These are phyloP conservation scores for Podospora pseudocomata DNA, from an alignment of 495 filamentous ascomycete species.

Conservation along the genomic window DNA sequence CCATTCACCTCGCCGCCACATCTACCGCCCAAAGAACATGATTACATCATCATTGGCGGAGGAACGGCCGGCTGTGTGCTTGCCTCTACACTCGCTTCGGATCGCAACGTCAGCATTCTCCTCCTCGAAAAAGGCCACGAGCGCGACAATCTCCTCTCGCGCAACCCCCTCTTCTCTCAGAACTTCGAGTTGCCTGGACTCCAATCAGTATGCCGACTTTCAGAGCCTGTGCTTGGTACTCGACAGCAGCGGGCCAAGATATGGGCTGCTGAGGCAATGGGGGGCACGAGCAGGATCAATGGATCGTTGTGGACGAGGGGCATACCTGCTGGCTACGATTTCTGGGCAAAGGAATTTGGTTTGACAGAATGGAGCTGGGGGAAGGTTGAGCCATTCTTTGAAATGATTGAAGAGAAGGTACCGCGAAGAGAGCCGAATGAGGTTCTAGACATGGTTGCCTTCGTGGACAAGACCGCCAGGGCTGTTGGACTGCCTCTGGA, in stretches of 20 bases:
- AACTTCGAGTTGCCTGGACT: slow-evolving; percentile 21
- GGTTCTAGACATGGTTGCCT: not conserved
- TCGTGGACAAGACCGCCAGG: not conserved
- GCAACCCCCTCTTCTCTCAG: slow-evolving; percentile 27
- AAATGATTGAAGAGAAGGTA: slow-evolving; percentile 19
- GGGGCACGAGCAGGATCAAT: slow-evolving; percentile 30
- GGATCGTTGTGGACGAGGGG: slow-evolving; percentile 29
- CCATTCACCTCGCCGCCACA: not conserved
- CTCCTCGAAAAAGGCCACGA: slow-evolving; percentile 47
- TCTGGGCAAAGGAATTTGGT: slow-evolving; percentile 26
- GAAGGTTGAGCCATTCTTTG: slow-evolving; percentile 30
- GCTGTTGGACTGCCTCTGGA: not conserved
- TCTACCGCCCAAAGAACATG: not conserved
- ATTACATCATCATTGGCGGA: not conserved
- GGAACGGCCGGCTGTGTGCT: slow-evolving; percentile 46
- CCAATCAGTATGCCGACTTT: slow-evolving; percentile 20
- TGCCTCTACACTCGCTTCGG: slow-evolving; percentile 48
- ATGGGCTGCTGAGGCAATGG: slow-evolving; percentile 28
- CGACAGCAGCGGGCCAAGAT: slow-evolving; percentile 15
- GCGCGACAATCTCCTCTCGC: slow-evolving; percentile 31
- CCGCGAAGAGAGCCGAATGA: not conserved
- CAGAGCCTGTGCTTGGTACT: slow-evolving; percentile 23
- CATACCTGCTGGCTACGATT: slow-evolving; percentile 23
- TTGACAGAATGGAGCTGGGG: slow-evolving; percentile 29
- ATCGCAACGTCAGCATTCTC: slow-evolving; percentile 43